Evolutionary conservation across 1,284 basidiomycete species (phyloP), one percentile per base, ranked within the genome.

Genomic region (Meripilus lineatus): DNA sequence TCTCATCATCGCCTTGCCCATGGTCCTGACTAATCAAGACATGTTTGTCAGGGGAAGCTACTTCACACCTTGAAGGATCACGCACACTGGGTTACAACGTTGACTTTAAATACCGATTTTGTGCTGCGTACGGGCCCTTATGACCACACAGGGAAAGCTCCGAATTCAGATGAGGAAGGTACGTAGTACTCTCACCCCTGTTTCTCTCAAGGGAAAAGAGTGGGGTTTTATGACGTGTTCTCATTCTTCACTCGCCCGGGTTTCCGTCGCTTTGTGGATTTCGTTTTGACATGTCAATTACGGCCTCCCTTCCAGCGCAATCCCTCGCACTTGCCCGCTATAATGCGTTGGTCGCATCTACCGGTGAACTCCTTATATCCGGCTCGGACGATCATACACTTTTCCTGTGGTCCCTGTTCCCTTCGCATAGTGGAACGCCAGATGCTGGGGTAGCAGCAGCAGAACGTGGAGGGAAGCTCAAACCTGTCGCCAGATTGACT

Each of bases 11-110:
- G 15, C 21, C 23, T 40, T 34, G 13, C 40, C 40, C 7, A 22
- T 25, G 33, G 17, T 28, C 24, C 39, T 23, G 3, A 26, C 20
- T 25, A 14, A 32, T 34, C 6, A 17, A 38, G 14, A 13, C 20
- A 30, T 22, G 13, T 37, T 33, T 30, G 46, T n/a, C 43, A 85
- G 80, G 86, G 84, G 0, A 76, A 70, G 53, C 72, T 71, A 35
- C 58, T 89, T 38, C 74, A 85, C 75, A 85, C 84, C 1, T 71
- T 99, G 22, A 92, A 88, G 63, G 93, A 97, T 52, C 96, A 99
- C 57, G 94, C 94, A 0, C 96, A 99, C 61, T 98, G 94, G 95
- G 95, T 99, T 17, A 99, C 94, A 36, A 98, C 94, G 0, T 80
- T 99, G 38, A 86, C 95, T 2, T 75, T 99, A 44, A 95, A 93